These are phyloP conservation scores for Halophytophthora batemanensis DNA, from an alignment of 352 stramenopile genomes.

Conservation along the genomic window DNA sequence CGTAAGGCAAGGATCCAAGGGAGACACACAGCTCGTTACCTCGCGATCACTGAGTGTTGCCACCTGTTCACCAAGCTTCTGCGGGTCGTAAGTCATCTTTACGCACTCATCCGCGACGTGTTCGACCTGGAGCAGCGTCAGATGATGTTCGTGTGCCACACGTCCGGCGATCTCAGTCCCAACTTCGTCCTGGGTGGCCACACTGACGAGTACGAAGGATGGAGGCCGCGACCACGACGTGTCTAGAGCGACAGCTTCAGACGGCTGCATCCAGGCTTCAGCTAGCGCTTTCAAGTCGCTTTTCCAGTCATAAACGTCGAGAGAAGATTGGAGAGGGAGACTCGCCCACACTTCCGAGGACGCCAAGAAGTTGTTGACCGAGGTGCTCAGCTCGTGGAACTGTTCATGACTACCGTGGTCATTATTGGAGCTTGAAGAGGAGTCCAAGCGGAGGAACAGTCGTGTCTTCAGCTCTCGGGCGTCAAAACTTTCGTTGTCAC, in stretches of 20 bases:
- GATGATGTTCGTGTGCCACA: conserved; percentile 33
- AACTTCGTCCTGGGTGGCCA: conserved; percentile 29
- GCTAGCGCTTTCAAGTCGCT: conserved; percentile 17
- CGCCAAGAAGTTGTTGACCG: conserved; percentile 24
- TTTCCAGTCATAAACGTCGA: conserved; percentile 11
- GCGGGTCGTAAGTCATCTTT: conserved; percentile 43
- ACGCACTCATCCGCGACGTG: conserved; percentile 51
- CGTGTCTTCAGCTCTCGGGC: conserved; percentile 21
- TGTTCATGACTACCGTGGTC: conserved; percentile 15
- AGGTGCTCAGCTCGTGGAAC: conserved; percentile 21
- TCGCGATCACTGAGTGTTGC: conserved; percentile 37
- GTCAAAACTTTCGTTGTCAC: conserved; percentile 13
- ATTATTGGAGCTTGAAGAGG: background rate
- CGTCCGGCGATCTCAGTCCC: conserved; percentile 17
- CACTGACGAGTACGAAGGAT: conserved; percentile 23
- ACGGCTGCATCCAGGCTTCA: conserved; percentile 6
- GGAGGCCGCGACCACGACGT: conserved; percentile 17
- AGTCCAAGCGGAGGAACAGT: conserved; percentile 15
- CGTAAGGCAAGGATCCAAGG: too few species aligned
- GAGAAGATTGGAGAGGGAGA: conserved; percentile 16
- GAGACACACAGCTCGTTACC: conserved; percentile 21
- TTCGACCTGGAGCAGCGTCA: conserved; percentile 40
- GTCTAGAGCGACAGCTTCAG: conserved; percentile 8
- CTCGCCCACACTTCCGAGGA: conserved; percentile 24
- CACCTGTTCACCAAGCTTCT: conserved; percentile 39